Evolutionary conservation across 148 eudicot species (phyloP), one percentile per base, ranked within the genome.

Genomic region (Cornus suecica): DNA sequence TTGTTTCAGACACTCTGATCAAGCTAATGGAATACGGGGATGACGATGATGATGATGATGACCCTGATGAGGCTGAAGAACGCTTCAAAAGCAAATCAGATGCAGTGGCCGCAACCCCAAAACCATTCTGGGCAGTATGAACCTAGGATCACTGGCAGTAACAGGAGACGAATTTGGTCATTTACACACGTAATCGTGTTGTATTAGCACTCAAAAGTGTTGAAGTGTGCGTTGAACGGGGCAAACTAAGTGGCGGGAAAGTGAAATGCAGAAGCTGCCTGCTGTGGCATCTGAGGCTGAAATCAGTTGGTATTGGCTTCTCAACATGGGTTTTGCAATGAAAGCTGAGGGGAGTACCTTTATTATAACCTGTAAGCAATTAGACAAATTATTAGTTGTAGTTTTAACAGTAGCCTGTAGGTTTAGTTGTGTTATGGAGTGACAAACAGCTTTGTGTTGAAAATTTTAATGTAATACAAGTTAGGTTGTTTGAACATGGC

Each of bases 21-120:
- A 90, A 87, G 86, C 86, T 94, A 71, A 80, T 92, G 98, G 97
- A 90, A 61, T 94, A 94, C 79, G 98, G 98, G 30, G 95, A 92
- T 22, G 93, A 87, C 24, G 90, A 87, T 58, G 95, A 92, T 22
- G 93, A 87, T 24, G 90, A 87, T 58, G 90, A 84, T 48, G 92
- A 88, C 68, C 66, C 69, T 34, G 81, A 88, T 29, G 87, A 83
- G 67, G 51, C 68, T 31, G 34, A 76, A 66, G 86, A 74, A 69
- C 64, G 75, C 25, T 11, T 51, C 4, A 72, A 72, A 45, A 73
- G 75, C 61, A 76, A 78, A 34, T 79, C 88, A 71, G 83, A 73
- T 65, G 70, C 65, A 32, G 58, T 73, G 16, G 76, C n/a, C n/a
- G n/a, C 76, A 13, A 31, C 77, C 31, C 74, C 86, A 64, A 92